Base-by-base conservation (phyloP, 1,284 basidiomycete genomes). In the Fomitopsis schrenkii region DNA sequence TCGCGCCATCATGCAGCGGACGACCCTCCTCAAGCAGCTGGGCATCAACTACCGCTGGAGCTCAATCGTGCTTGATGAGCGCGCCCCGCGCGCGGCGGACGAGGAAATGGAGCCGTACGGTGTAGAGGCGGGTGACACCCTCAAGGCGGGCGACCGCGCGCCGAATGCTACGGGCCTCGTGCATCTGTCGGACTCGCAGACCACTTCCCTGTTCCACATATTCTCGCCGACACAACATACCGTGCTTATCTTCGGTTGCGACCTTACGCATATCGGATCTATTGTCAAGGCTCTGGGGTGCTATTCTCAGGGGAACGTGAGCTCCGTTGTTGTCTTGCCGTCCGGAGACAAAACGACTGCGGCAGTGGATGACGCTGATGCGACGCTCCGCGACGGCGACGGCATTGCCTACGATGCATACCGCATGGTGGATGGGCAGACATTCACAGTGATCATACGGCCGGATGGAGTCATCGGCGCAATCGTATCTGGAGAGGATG, bases 41-140 rank as follows among this genome's bases (percentile, higher is more conserved):
- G 79, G 79, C 1, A 73, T 82, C 33, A 81, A 81, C 66, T 82
- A 78, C 61, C 74, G 80, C 12, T 77, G 77, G 74, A 81, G 80
- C 62, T 67, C 75, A 5, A 75, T 81, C 52, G 72, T 81, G 19
- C 38, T 79, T 14, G 79, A 81, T 56, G 78, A 80, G 58, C 59
- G 50, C 30, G 30, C 30, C 4, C 30, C 30, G 26, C 30, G 35
- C 5, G 8, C 28, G 0, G 42, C 48, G 17, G 54, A 58, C n/a
- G 71, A 71, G 44, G 61, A 59, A 33, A 5, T 17, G 66, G 65
- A 7, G 10, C 30, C n/a, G 26, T 68, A 70, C 55, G 59, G 64
- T 1, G 46, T 40, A 26, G 59, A 41, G 4, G 17, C n/a, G 0
- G 68, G 66, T 1, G 44, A 57, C 19, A 62, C 14, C 10, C 35